Evolutionary conservation across 1,139 yeast genomes (phyloP), one percentile per base, ranked within the genome.

Genomic region (Scheffersomyces illinoinensis): DNA sequence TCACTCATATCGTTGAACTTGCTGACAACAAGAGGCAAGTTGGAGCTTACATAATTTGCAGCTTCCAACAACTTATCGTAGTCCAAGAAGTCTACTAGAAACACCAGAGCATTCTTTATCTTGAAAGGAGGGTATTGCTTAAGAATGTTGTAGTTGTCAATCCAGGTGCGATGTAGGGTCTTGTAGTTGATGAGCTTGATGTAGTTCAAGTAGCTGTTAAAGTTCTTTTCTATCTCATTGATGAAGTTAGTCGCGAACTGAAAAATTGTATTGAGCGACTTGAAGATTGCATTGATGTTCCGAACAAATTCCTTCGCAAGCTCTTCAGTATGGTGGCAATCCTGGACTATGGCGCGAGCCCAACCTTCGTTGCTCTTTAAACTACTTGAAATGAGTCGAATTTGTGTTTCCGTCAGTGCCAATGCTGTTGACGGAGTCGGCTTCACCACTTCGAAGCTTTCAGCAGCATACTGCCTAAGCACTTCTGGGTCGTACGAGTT

Each of bases 171-270:
- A 46, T 79, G 76, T 52, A 85, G 71, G 2, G 87, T 79, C 61
- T 85, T 83, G 53, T 76, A 69, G 57, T 78, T 79, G 46, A 88
- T 70, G 23, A 81, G 69, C 56, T 76, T 76, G 55, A 87, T 75
- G 58, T 82, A 79, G 54, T 82, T 85, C 54, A 78, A 74, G 53
- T 84, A 81, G 23, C 77, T 80, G 58, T 81, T 79, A 67, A 85
- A 86, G 49, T 76, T 77, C 64, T 83, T 85, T 58, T 85, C 88
- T 50, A 85, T 75, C 57, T 83, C 84, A 62, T 72, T 67, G 48
- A 83, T 76, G 68, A 85, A 85, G 53, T 79, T 76, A 43, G 85
- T 81, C 53, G 86, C 81, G 68, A 88, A 88, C 66, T 87, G 89
- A 56, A 84, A 80, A 8, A 88, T 80, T 5, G 86, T 83, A 60